Evolutionary conservation across 2,329 filamentous ascomycete species (phyloP), one percentile per base, ranked within the genome.

Genomic region (Sporothrix sp.): DNA sequence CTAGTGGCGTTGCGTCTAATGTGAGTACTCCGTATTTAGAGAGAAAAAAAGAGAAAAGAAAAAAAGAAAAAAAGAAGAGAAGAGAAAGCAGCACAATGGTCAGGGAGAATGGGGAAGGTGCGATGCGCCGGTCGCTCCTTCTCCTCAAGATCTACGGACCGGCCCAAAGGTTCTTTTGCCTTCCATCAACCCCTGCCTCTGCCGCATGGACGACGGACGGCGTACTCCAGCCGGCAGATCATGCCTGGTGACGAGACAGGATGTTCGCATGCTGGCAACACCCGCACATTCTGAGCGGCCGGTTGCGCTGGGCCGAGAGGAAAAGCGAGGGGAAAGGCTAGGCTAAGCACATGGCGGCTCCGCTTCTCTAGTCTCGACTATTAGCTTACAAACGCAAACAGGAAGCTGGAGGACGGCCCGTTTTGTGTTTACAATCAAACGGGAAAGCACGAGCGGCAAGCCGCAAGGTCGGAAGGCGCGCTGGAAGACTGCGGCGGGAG

Each of bases 101-200:
- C 18, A 23, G 18, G 9, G 44, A 30, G 2, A 25, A 38, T 28
- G 35, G 36, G 36, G 20, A 48, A 39, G 45, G 44, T 28, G 33
- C 33, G n/a, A 20, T 35, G 18, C 8, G 21, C 2, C 14, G 20
- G 21, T 40, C 18, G 33, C n/a, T 35, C 23, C 18, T 38, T 37
- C 35, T 38, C 35, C 23, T n/a, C 10, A 6, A 10, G 25, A 6
- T 28, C 25, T 28, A 28, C 25, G 25, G 25, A 10, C 6, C 25
- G 6, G 25, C 6, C 25, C 25, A 20, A 9, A 47, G 33, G 35
- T 48, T 48, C 45, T 48, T 38, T 48, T 30, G 16, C 35, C 45
- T 48, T 48, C 45, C 45, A 48, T 37, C 43, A n/a, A 18, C 14
- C 10, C 42, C 42, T 45, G 28, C 42, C 42, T n/a, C n/a, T n/a